phyloP scores from a whole-genome alignment of 352 stramenopile genomes.

The Globisporangium splendens region DNA sequence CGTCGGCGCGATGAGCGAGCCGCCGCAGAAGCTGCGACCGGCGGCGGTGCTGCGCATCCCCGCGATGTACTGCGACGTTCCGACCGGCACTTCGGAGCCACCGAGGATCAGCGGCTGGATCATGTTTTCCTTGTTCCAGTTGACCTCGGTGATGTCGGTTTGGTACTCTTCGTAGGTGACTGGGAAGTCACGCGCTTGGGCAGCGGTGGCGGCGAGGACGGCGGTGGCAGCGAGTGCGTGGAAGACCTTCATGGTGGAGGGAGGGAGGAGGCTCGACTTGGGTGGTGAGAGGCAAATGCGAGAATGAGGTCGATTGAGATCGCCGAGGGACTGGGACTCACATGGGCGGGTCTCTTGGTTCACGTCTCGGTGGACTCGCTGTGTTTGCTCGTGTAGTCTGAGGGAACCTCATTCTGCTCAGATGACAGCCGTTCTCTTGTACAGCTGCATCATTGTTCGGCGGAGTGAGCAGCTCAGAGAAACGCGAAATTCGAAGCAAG shows the following conservation, averaged over 20 bases:
- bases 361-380: too few species aligned
- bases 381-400: too few species aligned
- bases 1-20: slow-evolving; percentile 42
- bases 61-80: slow-evolving; percentile 29
- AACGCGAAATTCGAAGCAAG: too few species aligned
- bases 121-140: slow-evolving; percentile 9
- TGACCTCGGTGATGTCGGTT: slow-evolving; percentile 3
- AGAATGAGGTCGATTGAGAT: neutral
- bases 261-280: neutral
- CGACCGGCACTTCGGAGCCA: slow-evolving; percentile 31
- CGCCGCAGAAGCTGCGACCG: slow-evolving; percentile 23
- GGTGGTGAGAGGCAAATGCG: neutral
- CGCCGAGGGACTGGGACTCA: too few species aligned
- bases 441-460: too few species aligned
- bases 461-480: too few species aligned
- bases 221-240: slow-evolving; percentile 1
- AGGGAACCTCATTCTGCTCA: too few species aligned
- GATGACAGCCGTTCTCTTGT: too few species aligned
- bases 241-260: slow-evolving; percentile 5
- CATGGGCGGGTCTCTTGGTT: too few species aligned
- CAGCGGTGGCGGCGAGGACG: neutral
- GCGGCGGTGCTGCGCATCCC: slow-evolving; percentile 16
- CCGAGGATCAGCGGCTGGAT: slow-evolving; percentile 48
- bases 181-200: neutral
- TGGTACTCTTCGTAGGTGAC: slow-evolving; percentile 3